Percentiles rank a stretch among this genome's conserved stretches.
Evolutionary conservation across 495 filamentous ascomycete genomes (phyloP).

Genomic region (Chaetomium tenue): DNA sequence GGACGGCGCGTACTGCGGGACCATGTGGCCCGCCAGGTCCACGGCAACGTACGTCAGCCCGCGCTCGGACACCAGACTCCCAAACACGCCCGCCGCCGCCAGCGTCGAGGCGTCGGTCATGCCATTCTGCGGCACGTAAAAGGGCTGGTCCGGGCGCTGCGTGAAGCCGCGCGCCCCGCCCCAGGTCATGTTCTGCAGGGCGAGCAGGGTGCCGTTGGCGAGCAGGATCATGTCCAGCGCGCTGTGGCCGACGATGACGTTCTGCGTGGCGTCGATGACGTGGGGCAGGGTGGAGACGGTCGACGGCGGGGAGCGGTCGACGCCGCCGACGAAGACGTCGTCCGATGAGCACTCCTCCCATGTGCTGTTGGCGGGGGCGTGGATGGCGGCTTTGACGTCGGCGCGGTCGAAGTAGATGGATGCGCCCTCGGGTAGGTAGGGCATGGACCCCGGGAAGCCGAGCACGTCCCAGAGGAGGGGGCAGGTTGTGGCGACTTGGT

Average conservation of each 20-base stretch:
- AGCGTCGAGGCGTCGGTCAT: slow-evolving; percentile 35
- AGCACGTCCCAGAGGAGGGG: slow-evolving; percentile 71
- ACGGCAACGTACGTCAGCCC: slow-evolving; percentile 66
- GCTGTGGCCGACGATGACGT: slow-evolving; percentile 68
- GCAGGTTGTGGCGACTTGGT: slow-evolving; percentile 72
- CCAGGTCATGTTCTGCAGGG: slow-evolving; percentile 87
- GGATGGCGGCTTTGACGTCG: slow-evolving; percentile 72
- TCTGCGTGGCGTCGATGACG: slow-evolving; percentile 70
- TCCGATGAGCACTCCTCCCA: slow-evolving; percentile 58
- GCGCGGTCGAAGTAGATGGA: slow-evolving; percentile 73
- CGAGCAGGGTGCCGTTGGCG: slow-evolving; percentile 64
- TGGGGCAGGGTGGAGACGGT: slow-evolving; percentile 56
- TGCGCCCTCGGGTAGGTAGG: slow-evolving; percentile 53
- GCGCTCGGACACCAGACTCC: slow-evolving; percentile 62
- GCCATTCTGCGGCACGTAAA: slow-evolving; percentile 65
- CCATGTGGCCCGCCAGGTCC: slow-evolving; percentile 61
- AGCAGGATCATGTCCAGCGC: slow-evolving; percentile 58
- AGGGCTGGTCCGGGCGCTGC: slow-evolving; percentile 52
- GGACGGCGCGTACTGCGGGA: slow-evolving; percentile 62
- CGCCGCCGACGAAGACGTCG: slow-evolving; percentile 56
- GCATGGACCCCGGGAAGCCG: slow-evolving; percentile 54
- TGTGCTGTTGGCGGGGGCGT: slow-evolving; percentile 57
- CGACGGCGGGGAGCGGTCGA: slow-evolving; percentile 49
- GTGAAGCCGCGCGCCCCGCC: slow-evolving; percentile 67
- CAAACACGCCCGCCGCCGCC: slow-evolving; percentile 58